Evolutionary conservation across 768 basidiomycete species (phyloP), one percentile per base, ranked within the genome.

Genomic region (Phallus indusiatus): DNA sequence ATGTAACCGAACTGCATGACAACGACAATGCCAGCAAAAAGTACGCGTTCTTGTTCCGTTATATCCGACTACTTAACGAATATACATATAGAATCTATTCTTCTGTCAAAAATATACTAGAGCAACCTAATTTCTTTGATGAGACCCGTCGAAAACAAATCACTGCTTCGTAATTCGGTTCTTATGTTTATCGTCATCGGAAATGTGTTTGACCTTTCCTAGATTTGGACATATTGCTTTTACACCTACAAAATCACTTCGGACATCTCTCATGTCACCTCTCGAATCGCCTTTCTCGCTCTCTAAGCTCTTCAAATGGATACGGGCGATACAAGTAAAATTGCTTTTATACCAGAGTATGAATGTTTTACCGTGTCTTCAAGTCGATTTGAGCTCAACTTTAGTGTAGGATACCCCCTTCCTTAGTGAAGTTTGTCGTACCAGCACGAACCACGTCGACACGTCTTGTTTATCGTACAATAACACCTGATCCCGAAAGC

Each of bases 311-410:
- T 67, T 79, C 46, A 64, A 75, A 22, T 82, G 81, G 82, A 65
- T 80, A 8, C 60, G 70, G 64, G 68, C 1, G 65, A 70, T 18
- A 63, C 66, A 47, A 61, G 66, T 12, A 69, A 70, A 52, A 60
- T 72, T 54, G 61, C 73, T n/a, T 85, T 84, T 63, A 72, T 81
- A 52, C 75, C 81, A 36, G 81, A 78, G 84, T 84, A 55, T 49
- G 56, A 16, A 21, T 63, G 9, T 66, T 66, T 53, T 58, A 24
- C 36, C 64, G 63, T 54, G 62, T 37, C n/a, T 28, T 2, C 28
- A 28, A 28, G 28, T 28, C 7, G 28, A 28, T 2, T 28, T 28
- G 2, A 28, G 28, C 28, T 36, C 20, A 33, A 61, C 54, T 8
- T 17, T 50, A 53, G 37, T 48, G 6, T 62, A 82, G 80, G 64